Conservation (phyloP, 768 basidiomycete species). For the Dictyophora rubrovolvata region DNA sequence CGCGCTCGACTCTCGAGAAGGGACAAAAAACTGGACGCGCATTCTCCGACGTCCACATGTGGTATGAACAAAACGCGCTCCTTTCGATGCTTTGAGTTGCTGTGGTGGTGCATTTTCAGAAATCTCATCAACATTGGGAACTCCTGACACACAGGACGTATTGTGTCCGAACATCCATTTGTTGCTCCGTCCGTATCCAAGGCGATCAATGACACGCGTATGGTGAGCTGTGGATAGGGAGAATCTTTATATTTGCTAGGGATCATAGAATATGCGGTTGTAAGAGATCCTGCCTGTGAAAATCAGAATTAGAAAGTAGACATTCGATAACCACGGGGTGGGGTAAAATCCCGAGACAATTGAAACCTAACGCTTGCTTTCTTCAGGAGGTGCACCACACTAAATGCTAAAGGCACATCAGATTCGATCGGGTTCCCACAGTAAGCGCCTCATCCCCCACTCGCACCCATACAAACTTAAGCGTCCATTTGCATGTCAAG, state of each 20-base stretch:
- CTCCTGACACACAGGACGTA: slow-evolving; percentile 56
- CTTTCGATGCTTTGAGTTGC: slow-evolving; percentile 49
- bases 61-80: slow-evolving; percentile 64
- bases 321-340: too few species aligned
- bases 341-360: too few species aligned
- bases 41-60: slow-evolving; percentile 76
- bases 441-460: too few species aligned
- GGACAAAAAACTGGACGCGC: too few species aligned
- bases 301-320: background rate
- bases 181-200: slow-evolving; percentile 70
- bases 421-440: too few species aligned
- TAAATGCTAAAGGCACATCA: too few species aligned
- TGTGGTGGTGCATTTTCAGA: slow-evolving; percentile 67
- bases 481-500: too few species aligned
- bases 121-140: slow-evolving; percentile 42
- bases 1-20: too few species aligned
- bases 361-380: too few species aligned
- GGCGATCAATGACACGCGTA: slow-evolving; percentile 67
- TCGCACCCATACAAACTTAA: too few species aligned
- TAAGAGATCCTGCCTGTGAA: slow-evolving; percentile 64
- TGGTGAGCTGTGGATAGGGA: slow-evolving; percentile 68
- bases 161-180: slow-evolving; percentile 89
- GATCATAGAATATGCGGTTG: slow-evolving; percentile 87
- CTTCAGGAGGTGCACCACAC: too few species aligned
- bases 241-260: slow-evolving; percentile 64